A percentile compares a stretch with the other conserved stretches of the same genome.
Evolutionary conservation across 1,284 basidiomycete species (phyloP).

Genomic region (Earliella scabrosa): DNA sequence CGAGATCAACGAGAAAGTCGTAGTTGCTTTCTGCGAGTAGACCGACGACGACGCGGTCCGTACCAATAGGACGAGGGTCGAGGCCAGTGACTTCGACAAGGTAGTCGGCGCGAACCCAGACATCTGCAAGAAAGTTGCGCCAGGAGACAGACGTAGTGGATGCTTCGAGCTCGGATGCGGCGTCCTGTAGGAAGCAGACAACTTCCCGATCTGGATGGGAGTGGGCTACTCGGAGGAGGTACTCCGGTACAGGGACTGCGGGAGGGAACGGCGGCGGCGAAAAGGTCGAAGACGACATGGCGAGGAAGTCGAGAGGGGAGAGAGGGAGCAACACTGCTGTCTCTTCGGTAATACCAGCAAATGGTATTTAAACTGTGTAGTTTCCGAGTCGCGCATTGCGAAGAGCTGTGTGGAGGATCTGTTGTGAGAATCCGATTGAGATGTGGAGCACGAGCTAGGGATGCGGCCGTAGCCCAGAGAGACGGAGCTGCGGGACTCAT

Average conservation of each 20-base stretch:
- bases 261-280: not conserved
- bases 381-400: too few relatives aligned
- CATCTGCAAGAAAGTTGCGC: slow-evolving; percentile 9
- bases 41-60: slow-evolving; percentile 4
- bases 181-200: slow-evolving; percentile 6
- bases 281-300: slow-evolving; percentile 2
- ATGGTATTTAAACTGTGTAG: not conserved
- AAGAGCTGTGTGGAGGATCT: too few relatives aligned
- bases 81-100: not conserved
- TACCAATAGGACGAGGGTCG: not conserved
- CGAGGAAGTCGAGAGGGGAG: not conserved
- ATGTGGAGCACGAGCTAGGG: too few relatives aligned
- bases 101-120: slow-evolving; percentile 6
- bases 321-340: not conserved
- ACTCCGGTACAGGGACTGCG: slow-evolving; percentile 1
- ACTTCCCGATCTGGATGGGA: slow-evolving; percentile 8
- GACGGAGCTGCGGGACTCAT: too few relatives aligned
- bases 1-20: slow-evolving; percentile 8
- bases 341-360: not conserved
- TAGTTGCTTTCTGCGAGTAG: slow-evolving; percentile 13
- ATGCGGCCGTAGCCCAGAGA: too few relatives aligned
- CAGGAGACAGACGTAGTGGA: slow-evolving; percentile 3
- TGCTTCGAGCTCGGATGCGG: not conserved
- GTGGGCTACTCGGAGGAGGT: slow-evolving; percentile 3
- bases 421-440: too few relatives aligned